Base-by-base conservation (phyloP, 1,284 basidiomycete genomes). In the Apiotrichum siamense region DNA sequence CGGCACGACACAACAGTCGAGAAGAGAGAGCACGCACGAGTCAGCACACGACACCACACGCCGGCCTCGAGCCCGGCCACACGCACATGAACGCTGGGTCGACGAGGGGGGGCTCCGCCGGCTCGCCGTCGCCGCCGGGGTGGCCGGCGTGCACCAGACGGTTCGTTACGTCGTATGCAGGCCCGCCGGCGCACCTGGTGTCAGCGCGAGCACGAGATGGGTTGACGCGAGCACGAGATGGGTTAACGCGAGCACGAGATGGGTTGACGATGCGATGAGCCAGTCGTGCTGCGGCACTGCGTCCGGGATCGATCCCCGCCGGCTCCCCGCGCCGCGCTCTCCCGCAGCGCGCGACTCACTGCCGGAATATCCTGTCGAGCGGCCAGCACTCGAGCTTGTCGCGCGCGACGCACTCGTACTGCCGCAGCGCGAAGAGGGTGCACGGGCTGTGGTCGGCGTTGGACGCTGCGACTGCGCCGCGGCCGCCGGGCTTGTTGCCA, bases 141-240 rank as follows among this genome's bases (percentile, higher is more conserved):
- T 25, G 23, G 3, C 42, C 48, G 15, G 36, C 31, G 11, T 44
- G 33, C 20, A 31, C 21, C 11, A 49, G 41, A 4, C 38, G 35
- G 48, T 57, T 57, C 5, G 55, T 57, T 25, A 57, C 55, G 24
- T 57, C 55, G 13, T 53, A 25, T 7, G 55, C 50, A 3, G 47
- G 55, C 3, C 55, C 48, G 21, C 25, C 39, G 31, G 39, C 48
- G 32, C 55, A 57, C n/a, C 55, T 57, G 55, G 17, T 20, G 47
- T 49, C 27, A 48, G 49, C 29, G 5, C n/a, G 24, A 17, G 26
- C 10, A 45, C 38, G n/a, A 21, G 11, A 24, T 37, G 26, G 29
- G 23, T 23, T 3, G 10, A 11, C n/a, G 26, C 7, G 26, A 44
- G 41, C n/a, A 31, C 29, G 29, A 31, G n/a, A n/a, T n/a, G n/a